Evolutionary conservation across 2,329 filamentous ascomycete genomes (phyloP).

Genomic region (Exserohilum rostratum): DNA sequence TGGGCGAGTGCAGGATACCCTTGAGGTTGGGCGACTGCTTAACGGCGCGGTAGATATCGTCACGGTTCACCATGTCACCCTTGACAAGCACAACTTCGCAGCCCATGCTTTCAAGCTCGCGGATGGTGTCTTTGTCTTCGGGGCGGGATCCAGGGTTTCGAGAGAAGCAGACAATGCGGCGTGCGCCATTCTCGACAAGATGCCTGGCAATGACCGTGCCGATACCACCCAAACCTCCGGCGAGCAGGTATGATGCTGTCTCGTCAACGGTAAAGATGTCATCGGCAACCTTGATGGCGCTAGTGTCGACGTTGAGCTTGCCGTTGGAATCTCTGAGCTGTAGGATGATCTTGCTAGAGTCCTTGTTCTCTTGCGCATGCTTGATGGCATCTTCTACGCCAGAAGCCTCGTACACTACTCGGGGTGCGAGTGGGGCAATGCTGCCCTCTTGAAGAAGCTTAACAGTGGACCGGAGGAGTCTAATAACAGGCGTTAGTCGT

Average conservation of each 20-base stretch:
- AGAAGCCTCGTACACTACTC: neutral
- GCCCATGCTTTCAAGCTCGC: slow-evolving; percentile 14
- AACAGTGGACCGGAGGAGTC: neutral
- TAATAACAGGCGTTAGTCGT: neutral
- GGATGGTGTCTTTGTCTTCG: slow-evolving; percentile 8
- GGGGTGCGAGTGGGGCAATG: neutral
- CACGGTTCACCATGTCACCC: neutral
- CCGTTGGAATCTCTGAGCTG: neutral
- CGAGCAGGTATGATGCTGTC: slow-evolving; percentile 26
- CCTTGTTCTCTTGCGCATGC: neutral
- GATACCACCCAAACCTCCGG: slow-evolving; percentile 34
- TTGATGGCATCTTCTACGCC: neutral
- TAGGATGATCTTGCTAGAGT: neutral
- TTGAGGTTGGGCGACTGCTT: neutral
- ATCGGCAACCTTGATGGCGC: neutral
- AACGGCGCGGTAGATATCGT: slow-evolving; percentile 9
- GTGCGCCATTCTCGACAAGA: slow-evolving; percentile 27
- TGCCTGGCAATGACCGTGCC: slow-evolving; percentile 20
- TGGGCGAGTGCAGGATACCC: slow-evolving; percentile 1
- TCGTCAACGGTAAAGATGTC: neutral
- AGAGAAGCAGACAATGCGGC: slow-evolving; percentile 22
- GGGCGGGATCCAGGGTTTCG: slow-evolving; percentile 12
- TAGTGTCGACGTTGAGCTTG: neutral
- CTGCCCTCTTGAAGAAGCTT: neutral
- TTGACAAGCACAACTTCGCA: slow-evolving; percentile 13